Base-by-base conservation (phyloP, 2,329 filamentous ascomycete genomes). In the Onygenales sp. region DNA sequence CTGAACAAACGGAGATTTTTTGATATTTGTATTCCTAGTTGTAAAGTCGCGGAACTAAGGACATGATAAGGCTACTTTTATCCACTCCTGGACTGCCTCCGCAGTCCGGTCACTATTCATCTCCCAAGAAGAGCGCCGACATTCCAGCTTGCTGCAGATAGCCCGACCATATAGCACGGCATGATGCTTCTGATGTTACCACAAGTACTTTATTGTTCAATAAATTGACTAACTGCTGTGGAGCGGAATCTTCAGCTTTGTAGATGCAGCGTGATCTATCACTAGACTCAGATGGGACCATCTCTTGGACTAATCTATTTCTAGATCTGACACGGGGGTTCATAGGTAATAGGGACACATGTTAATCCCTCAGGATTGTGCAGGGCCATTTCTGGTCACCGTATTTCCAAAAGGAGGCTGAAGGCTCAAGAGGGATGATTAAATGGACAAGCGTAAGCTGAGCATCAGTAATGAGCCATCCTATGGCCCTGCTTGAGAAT, bases 81-180 rank as follows among this genome's bases (percentile, higher is more conserved):
- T 56, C 54, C 54, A 58, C 32, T 55, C 21, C 8, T 54, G 51
- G n/a, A 58, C 17, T 27, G 14, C 8, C 33, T n/a, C 51, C 2
- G 54, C 56, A 31, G 54, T 43, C 7, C 49, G 31, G 46, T 55
- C 52, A 37, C 52, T 65, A 40, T 66, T 65, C 53, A 56, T 56
- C 55, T 65, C 64, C 21, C 34, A 65, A 42, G 42, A 66, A 65
- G 33, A 65, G 56, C 49, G 70, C 65, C 17, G 53, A 13, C 1
- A 76, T 70, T 0, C 80, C 79, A 2, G 74, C 77, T 60, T 84
- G 80, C 51, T 64, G 59, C 60, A 84, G 61, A 60, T 77, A 83
- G 10, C 63, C 56, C 1, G 77, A 73, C 0, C 77, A 83, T 8
- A 67, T 63, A 2, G 69, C 66, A 62, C 83, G 81, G n/a, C 71